phyloP scores from a whole-genome alignment of 176 grass and related monocot species.

The Phoenix roebelenii region DNA sequence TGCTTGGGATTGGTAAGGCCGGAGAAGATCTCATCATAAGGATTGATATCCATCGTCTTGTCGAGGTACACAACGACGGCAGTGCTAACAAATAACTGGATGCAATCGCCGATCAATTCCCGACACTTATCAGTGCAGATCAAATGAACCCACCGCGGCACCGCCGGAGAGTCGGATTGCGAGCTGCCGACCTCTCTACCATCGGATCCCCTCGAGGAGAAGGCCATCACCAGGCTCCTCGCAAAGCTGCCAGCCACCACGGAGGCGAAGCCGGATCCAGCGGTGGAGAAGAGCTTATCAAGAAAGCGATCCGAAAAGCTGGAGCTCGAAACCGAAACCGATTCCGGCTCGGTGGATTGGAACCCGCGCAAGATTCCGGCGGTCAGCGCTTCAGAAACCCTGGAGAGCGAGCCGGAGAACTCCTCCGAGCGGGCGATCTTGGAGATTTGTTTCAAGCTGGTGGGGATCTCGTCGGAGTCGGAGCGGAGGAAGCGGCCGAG shows the following conservation, averaged over 20 bases:
- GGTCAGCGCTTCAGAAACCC: conserved; percentile 52
- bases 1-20: conserved; percentile 78
- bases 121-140: conserved; percentile 37
- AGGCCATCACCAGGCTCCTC: conserved; percentile 41
- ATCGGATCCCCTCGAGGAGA: conserved; percentile 24
- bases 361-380: conserved; percentile 34
- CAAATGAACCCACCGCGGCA: conserved; percentile 53
- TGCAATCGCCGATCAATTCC: conserved; percentile 38
- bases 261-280: conserved; percentile 56
- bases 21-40: conserved; percentile 76
- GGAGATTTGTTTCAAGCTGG: conserved; percentile 60
- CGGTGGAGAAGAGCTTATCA: conserved; percentile 73
- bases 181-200: background rate
- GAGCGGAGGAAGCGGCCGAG: conserved; percentile 61
- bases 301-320: conserved; percentile 52
- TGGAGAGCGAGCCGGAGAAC: conserved; percentile 42
- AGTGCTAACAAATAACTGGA: conserved; percentile 51
- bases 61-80: conserved; percentile 82
- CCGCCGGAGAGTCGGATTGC: conserved; percentile 9
- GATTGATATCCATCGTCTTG: conserved; percentile 93
- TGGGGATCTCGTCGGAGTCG: conserved; percentile 59
- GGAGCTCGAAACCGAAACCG: background rate
- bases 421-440: conserved; percentile 67
- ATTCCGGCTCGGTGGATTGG: background rate
- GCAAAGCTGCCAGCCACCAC: conserved; percentile 69